Percentiles rank a stretch among this genome's conserved stretches.
Conservation (phyloP, 768 basidiomycete genomes). For the Gautieria morchelliformis region DNA sequence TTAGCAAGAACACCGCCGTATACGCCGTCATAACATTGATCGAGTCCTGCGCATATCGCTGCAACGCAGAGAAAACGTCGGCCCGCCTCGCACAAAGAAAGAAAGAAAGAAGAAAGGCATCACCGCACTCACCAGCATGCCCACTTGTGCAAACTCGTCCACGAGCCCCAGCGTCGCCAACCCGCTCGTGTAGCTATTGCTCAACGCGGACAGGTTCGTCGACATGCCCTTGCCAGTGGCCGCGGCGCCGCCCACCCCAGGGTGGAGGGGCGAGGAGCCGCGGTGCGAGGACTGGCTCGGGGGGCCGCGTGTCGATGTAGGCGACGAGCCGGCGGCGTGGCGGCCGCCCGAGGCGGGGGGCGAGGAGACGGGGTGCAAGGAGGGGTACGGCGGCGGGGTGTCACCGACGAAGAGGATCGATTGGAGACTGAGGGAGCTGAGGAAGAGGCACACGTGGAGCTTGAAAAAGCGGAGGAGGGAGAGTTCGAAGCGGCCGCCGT, state of each 20-base stretch:
- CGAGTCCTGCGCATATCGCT: conserved; percentile 82
- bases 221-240: too few relatives aligned
- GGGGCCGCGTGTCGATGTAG: conserved; percentile 27
- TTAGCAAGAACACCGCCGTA: conserved; percentile 70
- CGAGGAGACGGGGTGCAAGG: too few relatives aligned
- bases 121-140: conserved; percentile 62
- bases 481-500: conserved; percentile 66
- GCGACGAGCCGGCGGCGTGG: too few relatives aligned
- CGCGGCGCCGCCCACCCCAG: too few relatives aligned
- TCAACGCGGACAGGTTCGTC: conserved; percentile 62
- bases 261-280: too few relatives aligned
- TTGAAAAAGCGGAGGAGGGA: conserved; percentile 70
- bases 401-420: too few relatives aligned
- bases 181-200: conserved; percentile 67
- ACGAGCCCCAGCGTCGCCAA: conserved; percentile 62
- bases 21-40: conserved; percentile 83
- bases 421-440: conserved; percentile 79
- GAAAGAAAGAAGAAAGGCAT: too few relatives aligned
- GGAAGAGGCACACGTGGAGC: conserved; percentile 67
- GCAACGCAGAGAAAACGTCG: conserved; percentile 2
- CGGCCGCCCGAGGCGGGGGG: too few relatives aligned
- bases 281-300: too few relatives aligned
- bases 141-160: conserved; percentile 62
- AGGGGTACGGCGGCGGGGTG: too few relatives aligned
- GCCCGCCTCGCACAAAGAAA: too few relatives aligned